These are phyloP conservation scores for Boletus barrowsii DNA, from an alignment of 768 basidiomycete species.

Conservation along the genomic window DNA sequence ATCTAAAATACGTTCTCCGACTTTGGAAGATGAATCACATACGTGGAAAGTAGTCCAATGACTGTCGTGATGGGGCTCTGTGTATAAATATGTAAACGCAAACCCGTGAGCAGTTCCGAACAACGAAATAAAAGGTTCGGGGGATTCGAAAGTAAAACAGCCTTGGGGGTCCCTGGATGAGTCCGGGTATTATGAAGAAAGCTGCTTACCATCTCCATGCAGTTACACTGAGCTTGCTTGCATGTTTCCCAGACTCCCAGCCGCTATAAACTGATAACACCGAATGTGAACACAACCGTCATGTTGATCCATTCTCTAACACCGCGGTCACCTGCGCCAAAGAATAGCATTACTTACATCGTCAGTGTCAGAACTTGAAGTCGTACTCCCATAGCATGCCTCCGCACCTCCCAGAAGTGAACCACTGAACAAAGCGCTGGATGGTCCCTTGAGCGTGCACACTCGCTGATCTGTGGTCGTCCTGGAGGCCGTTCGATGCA, in stretches of 20 bases:
- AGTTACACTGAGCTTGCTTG: conserved; percentile 61
- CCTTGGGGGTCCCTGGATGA: conserved; percentile 35
- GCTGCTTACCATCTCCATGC: conserved; percentile 69
- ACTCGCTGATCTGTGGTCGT: no score
- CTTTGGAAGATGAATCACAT: background rate
- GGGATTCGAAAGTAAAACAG: conserved; percentile 66
- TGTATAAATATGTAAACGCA: conserved; percentile 20
- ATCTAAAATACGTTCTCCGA: background rate
- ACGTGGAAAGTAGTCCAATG: conserved; percentile 56
- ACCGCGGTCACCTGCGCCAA: no score
- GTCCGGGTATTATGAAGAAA: background rate
- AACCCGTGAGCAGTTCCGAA: background rate
- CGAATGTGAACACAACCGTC: no score
- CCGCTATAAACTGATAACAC: conserved; percentile 60
- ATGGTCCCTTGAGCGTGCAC: no score
- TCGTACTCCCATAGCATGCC: no score
- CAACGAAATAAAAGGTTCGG: no score
- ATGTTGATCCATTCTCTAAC: no score
- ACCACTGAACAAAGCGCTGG: no score
- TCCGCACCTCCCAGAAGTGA: no score
- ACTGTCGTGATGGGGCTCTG: conserved; percentile 60
- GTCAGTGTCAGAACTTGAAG: no score
- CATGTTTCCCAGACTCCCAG: conserved; percentile 68
- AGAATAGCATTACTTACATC: no score
- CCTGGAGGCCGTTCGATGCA: no score